Evolutionary conservation across 2,329 filamentous ascomycete genomes (phyloP), one percentile per base, ranked within the genome.

Genomic region (Ophioceras dolichostomum): DNA sequence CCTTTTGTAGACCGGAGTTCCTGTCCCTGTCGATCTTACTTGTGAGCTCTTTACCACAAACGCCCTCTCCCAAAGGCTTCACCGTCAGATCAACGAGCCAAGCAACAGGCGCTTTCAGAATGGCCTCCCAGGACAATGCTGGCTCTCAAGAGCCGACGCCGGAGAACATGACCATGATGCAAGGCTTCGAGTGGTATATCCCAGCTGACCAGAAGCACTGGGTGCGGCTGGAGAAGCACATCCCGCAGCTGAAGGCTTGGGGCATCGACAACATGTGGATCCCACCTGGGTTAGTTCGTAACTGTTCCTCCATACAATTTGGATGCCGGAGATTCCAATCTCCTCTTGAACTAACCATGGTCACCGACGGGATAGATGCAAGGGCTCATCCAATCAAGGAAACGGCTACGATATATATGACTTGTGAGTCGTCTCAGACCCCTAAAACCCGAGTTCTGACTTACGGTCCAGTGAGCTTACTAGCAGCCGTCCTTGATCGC

Each of bases 151-250:
- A 45, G 32, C 42, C 49, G 10, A 52, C 61, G 1, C 54, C 58
- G 12, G 60, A 67, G 48, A 70, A 70, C 43, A 59, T 59, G 50
- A 69, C 73, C 36, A 71, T 84, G 58, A 68, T 84, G 54, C 78
- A 85, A 57, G 74, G 68, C 12, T 84, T 83, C 49, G 80, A 85
- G 60, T 85, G 80, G 80, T 77, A 84, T 49, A 70, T 78, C 5
- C 76, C 77, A 3, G 70, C 69, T 27, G 72, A 79, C 40, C 59
- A 70, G 41, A 62, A 66, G 43, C 79, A 83, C 55, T 83, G 76
- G 70, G 59, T 66, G 35, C 70, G 78, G 13, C 67, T 83, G 2
- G 59, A 62, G 28, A 61, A 64, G 34, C 66, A 68, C 4, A 51
- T 82, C 2, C 67, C 73, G 0, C 64, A 65, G 26, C 61, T 83